Evolutionary conservation across 176 grass and related monocot species (phyloP), one percentile per base, ranked within the genome.

Genomic region (Coix lacrymajobi): DNA sequence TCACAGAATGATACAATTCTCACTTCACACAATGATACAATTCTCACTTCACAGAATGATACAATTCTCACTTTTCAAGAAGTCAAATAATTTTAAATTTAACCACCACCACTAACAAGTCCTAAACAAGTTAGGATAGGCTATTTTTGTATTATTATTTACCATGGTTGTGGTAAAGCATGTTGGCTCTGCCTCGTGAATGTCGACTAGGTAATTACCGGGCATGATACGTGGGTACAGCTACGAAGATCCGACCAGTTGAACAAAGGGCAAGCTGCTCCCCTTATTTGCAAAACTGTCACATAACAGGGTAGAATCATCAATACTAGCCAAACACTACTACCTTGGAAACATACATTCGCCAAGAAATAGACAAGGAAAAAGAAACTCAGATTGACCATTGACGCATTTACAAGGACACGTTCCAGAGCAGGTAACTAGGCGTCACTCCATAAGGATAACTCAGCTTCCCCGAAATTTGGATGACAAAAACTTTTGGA

Each of bases 391-490:
- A 54, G 56, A 63, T 37, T 20, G 44, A 72, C 20, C 56, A 63
- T 37, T 20, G 56, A 66, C 25, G 78, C 78, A 85, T 85, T 82
- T 82, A 78, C 88, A 89, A 77, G 39, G 78, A 44, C 44, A 61
- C 7, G 40, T 24, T 61, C 41, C 16, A 39, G 63, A 43, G 36
- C 8, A 71, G 25, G 25, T 10, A 43, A 56, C 29, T n/a, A 66
- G 52, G 32, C 2, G 31, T 32, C 63, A 64, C 40, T 40, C 52
- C 34, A 32, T 24, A 40, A 65, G 56, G 60, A 31, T 30, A 12
- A 56, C 37, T 89, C 88, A 89, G 72, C 48, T 77, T 33, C 67
- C 83, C 71, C 46, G 78, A 63, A 89, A 82, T 84, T 91, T 94
- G 0, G 81, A 79, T 52, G 81, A 79, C 71, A 91, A 62, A 56